Percentiles rank a stretch among this genome's conserved stretches.
phyloP scores from a whole-genome alignment of 192 early-diverging fungal species.

The Coemansia sp. region DNA sequence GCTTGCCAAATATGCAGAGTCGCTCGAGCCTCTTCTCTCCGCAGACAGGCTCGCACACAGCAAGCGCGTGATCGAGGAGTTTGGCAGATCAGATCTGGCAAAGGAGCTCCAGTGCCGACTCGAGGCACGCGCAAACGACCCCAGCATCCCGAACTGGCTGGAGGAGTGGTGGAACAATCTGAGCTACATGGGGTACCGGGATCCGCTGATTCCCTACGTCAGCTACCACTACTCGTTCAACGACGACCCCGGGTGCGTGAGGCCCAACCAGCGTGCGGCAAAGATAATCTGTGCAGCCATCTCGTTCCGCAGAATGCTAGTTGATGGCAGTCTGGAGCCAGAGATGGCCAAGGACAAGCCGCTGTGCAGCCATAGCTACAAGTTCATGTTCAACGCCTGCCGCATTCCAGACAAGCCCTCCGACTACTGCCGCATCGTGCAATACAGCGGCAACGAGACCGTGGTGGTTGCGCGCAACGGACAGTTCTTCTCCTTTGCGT shows the following conservation, averaged over 20 bases:
- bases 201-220: conserved; percentile 95
- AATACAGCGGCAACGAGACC: conserved; percentile 74
- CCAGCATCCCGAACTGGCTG: conserved; percentile 80
- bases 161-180: conserved; percentile 98
- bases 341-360: conserved; percentile 75
- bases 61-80: conserved; percentile 67
- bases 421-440: conserved; percentile 72
- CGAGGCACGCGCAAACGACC: conserved; percentile 65
- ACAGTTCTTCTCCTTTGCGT: conserved; percentile 80
- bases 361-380: conserved; percentile 88
- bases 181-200: conserved; percentile 91
- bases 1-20: conserved; percentile 73
- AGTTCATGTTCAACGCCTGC: conserved; percentile 96
- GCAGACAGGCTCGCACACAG: conserved; percentile 69
- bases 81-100: conserved; percentile 74
- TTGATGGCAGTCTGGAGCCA: conserved; percentile 74
- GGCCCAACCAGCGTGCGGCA: conserved; percentile 83
- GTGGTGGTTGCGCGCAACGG: conserved; percentile 85
- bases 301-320: conserved; percentile 77
- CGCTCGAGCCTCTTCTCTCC: conserved; percentile 70
- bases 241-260: conserved; percentile 75
- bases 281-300: conserved; percentile 80
- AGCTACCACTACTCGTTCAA: conserved; percentile 95
- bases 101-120: conserved; percentile 82
- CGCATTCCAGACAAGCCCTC: conserved; percentile 87